phyloP scores from a whole-genome alignment of 257 asterid species.

The Craterostigma plantagineum region DNA sequence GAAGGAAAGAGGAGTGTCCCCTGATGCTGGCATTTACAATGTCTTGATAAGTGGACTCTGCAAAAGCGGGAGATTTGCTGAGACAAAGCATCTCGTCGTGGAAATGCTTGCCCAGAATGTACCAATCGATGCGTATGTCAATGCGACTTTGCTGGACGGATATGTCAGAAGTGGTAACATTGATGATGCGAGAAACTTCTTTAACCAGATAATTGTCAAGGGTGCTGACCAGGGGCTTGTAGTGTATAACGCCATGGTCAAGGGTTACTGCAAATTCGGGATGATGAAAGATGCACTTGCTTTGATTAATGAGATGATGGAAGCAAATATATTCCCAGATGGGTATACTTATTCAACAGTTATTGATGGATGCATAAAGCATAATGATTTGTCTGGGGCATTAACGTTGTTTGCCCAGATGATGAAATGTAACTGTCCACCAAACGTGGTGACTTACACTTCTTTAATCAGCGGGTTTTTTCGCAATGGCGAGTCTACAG shows the following conservation, averaged over 20 bases:
- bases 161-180: constrained; percentile 44
- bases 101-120: constrained; percentile 59
- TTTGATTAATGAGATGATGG: constrained; percentile 36
- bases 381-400: constrained; percentile 42
- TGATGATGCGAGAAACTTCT: constrained; percentile 47
- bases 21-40: constrained; percentile 75
- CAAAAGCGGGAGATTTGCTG: constrained; percentile 35
- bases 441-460: constrained; percentile 56
- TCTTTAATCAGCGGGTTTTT: constrained; percentile 69
- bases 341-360: constrained; percentile 66
- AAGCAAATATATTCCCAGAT: constrained; percentile 38
- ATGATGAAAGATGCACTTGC: constrained; percentile 49
- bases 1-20: constrained; percentile 46
- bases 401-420: constrained; percentile 35
- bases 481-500: constrained; percentile 23
- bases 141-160: constrained; percentile 81
- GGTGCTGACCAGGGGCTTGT: constrained; percentile 62
- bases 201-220: constrained; percentile 23
- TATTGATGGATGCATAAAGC: constrained; percentile 72
- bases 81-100: constrained; percentile 38
- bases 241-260: constrained; percentile 73
- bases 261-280: constrained; percentile 75
- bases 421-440: constrained; percentile 24
- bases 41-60: constrained; percentile 67
- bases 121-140: constrained; percentile 46